A percentile compares a stretch with the other conserved stretches of the same genome.
These are phyloP conservation scores for Ustilago hordei DNA, from an alignment of 1,284 basidiomycete species.

Conservation along the genomic window DNA sequence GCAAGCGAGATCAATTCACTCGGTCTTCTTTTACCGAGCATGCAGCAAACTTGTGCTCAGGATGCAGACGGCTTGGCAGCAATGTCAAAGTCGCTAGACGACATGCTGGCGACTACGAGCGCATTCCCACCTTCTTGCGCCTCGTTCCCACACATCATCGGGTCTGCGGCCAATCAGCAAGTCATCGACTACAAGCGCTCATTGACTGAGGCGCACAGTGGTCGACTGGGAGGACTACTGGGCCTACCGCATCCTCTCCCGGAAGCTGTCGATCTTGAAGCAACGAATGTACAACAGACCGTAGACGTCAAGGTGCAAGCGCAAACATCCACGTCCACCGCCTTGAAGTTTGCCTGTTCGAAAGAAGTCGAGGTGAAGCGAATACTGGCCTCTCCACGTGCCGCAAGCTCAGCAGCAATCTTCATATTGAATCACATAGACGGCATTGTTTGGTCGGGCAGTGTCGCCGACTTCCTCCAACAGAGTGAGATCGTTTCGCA, in stretches of 20 bases:
- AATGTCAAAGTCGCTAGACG: slow-evolving; percentile 1
- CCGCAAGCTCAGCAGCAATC: neutral
- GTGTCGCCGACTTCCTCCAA: neutral
- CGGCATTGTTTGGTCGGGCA: slow-evolving; percentile 5
- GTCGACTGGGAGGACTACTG: slow-evolving; percentile 7
- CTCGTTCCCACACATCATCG: neutral
- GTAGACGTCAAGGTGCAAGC: neutral
- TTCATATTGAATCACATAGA: slow-evolving; percentile 12
- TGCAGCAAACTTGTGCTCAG: neutral
- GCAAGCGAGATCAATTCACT: neutral
- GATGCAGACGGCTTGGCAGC: neutral
- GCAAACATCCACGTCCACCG: neutral
- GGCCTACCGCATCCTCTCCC: slow-evolving; percentile 9
- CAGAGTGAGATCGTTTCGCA: too few species aligned
- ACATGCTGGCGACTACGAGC: neutral
- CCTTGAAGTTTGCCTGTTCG: neutral
- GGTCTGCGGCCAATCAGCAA: slow-evolving; percentile 1
- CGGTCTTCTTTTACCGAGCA: neutral
- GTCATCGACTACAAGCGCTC: slow-evolving; percentile 13
- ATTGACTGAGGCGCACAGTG: slow-evolving; percentile 4
- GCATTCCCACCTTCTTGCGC: neutral
- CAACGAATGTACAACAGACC: neutral
- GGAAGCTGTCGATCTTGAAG: neutral
- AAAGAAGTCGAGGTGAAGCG: neutral
- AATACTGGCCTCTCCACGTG: neutral